Conservation (phyloP, 225 moss, liverwort and hornwort genomes). For the Polytrichum commune region DNA sequence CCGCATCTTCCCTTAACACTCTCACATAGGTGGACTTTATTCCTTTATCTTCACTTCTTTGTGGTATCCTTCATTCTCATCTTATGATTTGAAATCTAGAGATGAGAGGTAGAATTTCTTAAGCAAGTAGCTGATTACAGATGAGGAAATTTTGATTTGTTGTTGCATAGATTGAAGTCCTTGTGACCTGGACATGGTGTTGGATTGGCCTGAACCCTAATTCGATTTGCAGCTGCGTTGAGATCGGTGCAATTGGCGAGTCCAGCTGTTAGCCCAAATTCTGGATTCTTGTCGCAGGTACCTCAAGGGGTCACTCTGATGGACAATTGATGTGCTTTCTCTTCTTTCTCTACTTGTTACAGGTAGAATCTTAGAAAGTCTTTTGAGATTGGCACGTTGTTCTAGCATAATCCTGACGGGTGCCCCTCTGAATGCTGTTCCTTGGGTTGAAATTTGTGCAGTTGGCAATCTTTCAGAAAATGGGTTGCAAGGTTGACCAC, state of each 20-base stretch:
- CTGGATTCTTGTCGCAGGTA: conserved; percentile 94
- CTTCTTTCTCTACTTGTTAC: background rate
- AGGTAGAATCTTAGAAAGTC: background rate
- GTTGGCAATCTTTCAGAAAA: conserved; percentile 83
- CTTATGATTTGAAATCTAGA: too few relatives aligned
- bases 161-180: too few relatives aligned
- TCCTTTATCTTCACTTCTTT: conserved; percentile 15
- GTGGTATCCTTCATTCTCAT: background rate
- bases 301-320: background rate
- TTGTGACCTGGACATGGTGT: too few relatives aligned
- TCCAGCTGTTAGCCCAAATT: conserved; percentile 72
- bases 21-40: conserved; percentile 27
- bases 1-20: conserved; percentile 42
- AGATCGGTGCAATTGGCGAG: conserved; percentile 65
- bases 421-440: conserved; percentile 1
- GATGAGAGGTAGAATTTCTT: too few relatives aligned
- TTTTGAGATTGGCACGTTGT: background rate
- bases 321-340: background rate
- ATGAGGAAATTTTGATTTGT: too few relatives aligned
- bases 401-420: background rate
- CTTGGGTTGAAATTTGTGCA: conserved; percentile 32
- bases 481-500: conserved; percentile 80
- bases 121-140: too few relatives aligned
- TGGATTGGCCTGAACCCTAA: background rate
- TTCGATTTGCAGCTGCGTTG: conserved; percentile 57